phyloP scores from a whole-genome alignment of 2,329 filamentous ascomycete genomes.

The Ceratocystis papillata region DNA sequence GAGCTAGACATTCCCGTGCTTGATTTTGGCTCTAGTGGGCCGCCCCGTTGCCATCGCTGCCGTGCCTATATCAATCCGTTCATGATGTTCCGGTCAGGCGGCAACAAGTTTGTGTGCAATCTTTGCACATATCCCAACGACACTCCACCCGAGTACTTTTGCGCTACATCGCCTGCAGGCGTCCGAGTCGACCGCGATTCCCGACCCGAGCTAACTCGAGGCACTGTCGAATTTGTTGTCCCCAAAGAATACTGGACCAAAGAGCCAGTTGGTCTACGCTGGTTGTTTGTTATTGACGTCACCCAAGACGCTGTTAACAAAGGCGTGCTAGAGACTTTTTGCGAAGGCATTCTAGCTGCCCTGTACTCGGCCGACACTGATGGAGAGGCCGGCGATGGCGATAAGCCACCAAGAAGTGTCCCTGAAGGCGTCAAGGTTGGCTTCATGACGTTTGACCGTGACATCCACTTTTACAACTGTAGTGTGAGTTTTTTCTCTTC shows the following conservation, averaged over 20 bases:
- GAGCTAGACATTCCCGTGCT: constrained; percentile 82
- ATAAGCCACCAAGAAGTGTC: constrained; percentile 47
- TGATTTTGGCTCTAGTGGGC: constrained; percentile 85
- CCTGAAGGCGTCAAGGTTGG: constrained; percentile 78
- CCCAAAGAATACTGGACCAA: constrained; percentile 99
- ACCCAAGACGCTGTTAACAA: constrained; percentile 85
- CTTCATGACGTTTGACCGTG: constrained; percentile 91
- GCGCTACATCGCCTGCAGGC: constrained; percentile 76
- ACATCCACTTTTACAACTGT: constrained; percentile 96
- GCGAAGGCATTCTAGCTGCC: constrained; percentile 73
- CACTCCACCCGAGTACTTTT: constrained; percentile 83
- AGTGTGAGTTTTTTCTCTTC: constrained; percentile 46
- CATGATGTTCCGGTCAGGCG: constrained; percentile 90
- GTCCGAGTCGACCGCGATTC: constrained; percentile 79
- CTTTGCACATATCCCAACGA: constrained; percentile 96
- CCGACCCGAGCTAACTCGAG: constrained; percentile 76
- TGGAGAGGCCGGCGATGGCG: constrained; percentile 39
- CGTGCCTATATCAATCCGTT: constrained; percentile 97
- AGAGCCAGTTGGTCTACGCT: constrained; percentile 76
- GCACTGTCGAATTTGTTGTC: constrained; percentile 91
- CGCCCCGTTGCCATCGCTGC: constrained; percentile 84
- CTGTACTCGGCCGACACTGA: constrained; percentile 56
- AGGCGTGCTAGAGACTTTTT: constrained; percentile 81
- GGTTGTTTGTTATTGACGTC: constrained; percentile 87
- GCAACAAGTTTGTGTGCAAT: constrained; percentile 96